Base-by-base conservation (phyloP, 2,329 filamentous ascomycete genomes). In the Chrysoporthe deuterocubensis region DNA sequence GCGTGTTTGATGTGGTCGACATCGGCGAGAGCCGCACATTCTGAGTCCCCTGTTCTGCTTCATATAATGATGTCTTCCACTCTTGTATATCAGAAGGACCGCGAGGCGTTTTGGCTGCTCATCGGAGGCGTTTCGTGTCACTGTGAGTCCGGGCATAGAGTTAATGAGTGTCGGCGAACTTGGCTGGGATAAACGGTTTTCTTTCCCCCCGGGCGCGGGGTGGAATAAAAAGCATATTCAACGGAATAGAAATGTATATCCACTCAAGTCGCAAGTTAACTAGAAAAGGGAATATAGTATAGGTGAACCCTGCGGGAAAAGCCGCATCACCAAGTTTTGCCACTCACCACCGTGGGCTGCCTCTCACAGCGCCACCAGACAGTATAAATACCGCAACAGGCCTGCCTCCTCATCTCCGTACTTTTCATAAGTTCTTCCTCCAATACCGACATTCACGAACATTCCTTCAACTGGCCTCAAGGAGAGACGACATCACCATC, bases 11-110 rank as follows among this genome's bases (percentile, higher is more conserved):
- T 75, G 86, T 92, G 1, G 95, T 93, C 75, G 89, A 92, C 72
- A 92, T 97, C 81, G 93, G 93, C 0, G 93, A 95, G 81, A 94
- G 90, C 73, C 85, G 88, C 69, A 91, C 93, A 75, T 96, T 93
- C 78, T 90, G 74, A 83, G 65, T 26, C 13, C 44, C 18, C 7
- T 40, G 42, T 9, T 26, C 13, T 11, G 9, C 13, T 14, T 18
- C 4, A 5, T 56, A 6, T 56, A 14, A 26, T 37, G 34, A 4
- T 42, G 3, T 37, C 4, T 14, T 14, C 32, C 21, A 16, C 13
- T 32, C 32, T 14, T 54, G 26, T 32, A 21, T 26, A 32, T 54
- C 26, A 18, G 4, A 54, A 11, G 14, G 26, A 21, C 5, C 21
- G 50, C 26, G 50, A 32, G 50, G 50, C 9, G 50, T 54, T 16